Evolutionary conservation across 306 rosid species (phyloP), one percentile per base, ranked within the genome.

Genomic region (Dalbergia cultrata): DNA sequence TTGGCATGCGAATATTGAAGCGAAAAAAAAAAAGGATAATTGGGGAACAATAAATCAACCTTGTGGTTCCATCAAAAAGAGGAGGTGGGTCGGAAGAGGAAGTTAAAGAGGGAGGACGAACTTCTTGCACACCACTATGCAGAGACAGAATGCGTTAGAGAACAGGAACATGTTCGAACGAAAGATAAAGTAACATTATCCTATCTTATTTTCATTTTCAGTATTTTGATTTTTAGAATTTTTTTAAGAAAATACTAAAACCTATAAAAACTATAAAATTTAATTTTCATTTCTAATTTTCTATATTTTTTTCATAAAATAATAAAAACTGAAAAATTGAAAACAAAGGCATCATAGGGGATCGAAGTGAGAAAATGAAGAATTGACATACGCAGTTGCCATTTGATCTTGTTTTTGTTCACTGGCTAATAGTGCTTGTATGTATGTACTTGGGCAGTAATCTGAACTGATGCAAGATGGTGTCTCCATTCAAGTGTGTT

Each of bases 11-110:
- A 67, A 19, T 21, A 13, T 14, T 0, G 74, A 63, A 47, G 72
- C 19, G 56, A 54, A 68, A 33, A 0, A 63, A 37, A 41, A 43
- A 1, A 45, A 53, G 6, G 47, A 44, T 58, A 9, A 22, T 21
- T 5, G 62, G 26, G 37, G 60, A 8, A 59, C 3, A 67, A 54
- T 50, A 64, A 49, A 49, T 14, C 31, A 80, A 93, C 97, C 98
- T 90, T 68, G 92, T 89, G 39, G 98, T 90, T 82, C 97, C 98
- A 64, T 94, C 97, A 59, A 94, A 94, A 34, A 94, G 75, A 70
- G 97, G 83, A 50, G 97, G 98, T 45, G 81, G 97, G 8, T 76
- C 80, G 50, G 98, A 83, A 14, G 85, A 75, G 80, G 93, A 85
- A 66, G 87, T 87, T 78, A 94, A 56, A 0, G 87, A 14, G 0